These are phyloP conservation scores for Phaffomyces antillensis DNA, from an alignment of 805 yeast genomes.

Conservation along the genomic window DNA sequence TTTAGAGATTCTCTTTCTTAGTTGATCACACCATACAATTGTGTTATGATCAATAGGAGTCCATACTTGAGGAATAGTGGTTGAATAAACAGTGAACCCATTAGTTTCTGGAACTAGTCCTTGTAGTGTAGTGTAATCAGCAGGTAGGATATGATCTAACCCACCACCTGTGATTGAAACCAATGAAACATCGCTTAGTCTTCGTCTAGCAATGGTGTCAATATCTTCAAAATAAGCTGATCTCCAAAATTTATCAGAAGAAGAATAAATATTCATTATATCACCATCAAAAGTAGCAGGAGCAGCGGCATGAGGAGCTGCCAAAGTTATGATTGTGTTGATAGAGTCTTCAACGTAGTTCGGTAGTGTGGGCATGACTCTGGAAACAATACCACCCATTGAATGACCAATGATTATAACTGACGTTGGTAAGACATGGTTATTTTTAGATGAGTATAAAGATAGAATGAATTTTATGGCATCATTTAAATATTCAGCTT, in stretches of 20 bases:
- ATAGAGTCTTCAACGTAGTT: slow-evolving; percentile 68
- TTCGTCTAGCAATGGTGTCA: slow-evolving; percentile 32
- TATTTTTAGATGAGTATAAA: slow-evolving; percentile 40
- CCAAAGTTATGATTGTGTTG: slow-evolving; percentile 75
- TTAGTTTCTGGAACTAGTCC: slow-evolving; percentile 65
- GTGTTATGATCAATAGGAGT: slow-evolving; percentile 92
- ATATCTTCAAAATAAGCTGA: slow-evolving; percentile 38
- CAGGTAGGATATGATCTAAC: slow-evolving; percentile 72
- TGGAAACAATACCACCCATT: slow-evolving; percentile 95
- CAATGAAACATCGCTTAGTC: slow-evolving; percentile 55
- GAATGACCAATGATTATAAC: slow-evolving; percentile 86
- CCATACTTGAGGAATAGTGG: slow-evolving; percentile 89
- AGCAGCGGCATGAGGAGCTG: slow-evolving; percentile 89
- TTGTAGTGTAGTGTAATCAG: slow-evolving; percentile 77
- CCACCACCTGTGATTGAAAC: slow-evolving; percentile 89
- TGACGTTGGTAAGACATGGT: slow-evolving; percentile 44
- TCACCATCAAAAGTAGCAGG: slow-evolving; percentile 94
- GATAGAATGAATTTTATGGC: slow-evolving; percentile 72
- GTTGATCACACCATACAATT: slow-evolving; percentile 92
- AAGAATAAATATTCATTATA: slow-evolving; percentile 62
- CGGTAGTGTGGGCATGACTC: slow-evolving; percentile 74
- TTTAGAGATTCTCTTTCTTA: slow-evolving; percentile 55
- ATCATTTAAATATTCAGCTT: slow-evolving; percentile 87
- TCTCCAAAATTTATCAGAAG: slow-evolving; percentile 77
- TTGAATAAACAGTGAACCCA: slow-evolving; percentile 78